phyloP scores from a whole-genome alignment of 768 basidiomycete genomes.

The Chalciporus sphaerocephalus region DNA sequence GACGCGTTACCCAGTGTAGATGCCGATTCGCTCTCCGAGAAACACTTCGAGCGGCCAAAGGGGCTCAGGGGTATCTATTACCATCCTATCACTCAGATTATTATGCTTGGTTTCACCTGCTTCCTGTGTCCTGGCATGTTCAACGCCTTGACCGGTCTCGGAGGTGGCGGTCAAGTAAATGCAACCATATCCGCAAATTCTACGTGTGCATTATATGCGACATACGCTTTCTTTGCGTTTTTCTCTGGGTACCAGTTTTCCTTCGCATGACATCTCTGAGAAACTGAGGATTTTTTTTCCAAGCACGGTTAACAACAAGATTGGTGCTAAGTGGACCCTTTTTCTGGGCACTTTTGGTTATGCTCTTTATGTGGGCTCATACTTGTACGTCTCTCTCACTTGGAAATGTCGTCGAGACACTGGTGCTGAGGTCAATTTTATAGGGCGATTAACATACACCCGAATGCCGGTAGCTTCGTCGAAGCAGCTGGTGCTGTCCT shows the following conservation, averaged over 20 bases:
- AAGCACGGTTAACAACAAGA: conserved; percentile 74
- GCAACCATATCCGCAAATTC: conserved; percentile 62
- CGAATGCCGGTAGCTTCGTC: conserved; percentile 54
- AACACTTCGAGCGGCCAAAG: conserved; percentile 40
- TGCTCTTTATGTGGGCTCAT: conserved; percentile 67
- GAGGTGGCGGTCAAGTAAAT: conserved; percentile 71
- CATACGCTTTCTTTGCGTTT: conserved; percentile 54
- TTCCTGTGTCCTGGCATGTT: conserved; percentile 59
- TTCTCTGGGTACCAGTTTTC: conserved; percentile 53
- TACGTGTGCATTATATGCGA: conserved; percentile 62
- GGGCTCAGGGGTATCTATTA: conserved; percentile 54
- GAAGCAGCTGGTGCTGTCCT: conserved; percentile 67
- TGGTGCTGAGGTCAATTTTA: neutral
- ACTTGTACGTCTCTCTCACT: conserved; percentile 44
- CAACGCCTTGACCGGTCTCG: conserved; percentile 73
- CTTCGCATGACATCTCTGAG: neutral
- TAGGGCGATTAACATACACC: conserved; percentile 68
- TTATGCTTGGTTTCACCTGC: conserved; percentile 68
- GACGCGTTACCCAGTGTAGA: neutral
- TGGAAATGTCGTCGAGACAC: neutral
- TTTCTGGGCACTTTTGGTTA: conserved; percentile 70
- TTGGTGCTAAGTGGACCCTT: conserved; percentile 69
- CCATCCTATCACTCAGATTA: conserved; percentile 51
- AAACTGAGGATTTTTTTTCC: neutral
- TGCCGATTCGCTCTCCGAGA: conserved; percentile 3